Evolutionary conservation across 1,284 basidiomycete species (phyloP), one percentile per base, ranked within the genome.

Genomic region (Rhizoctonia solani): DNA sequence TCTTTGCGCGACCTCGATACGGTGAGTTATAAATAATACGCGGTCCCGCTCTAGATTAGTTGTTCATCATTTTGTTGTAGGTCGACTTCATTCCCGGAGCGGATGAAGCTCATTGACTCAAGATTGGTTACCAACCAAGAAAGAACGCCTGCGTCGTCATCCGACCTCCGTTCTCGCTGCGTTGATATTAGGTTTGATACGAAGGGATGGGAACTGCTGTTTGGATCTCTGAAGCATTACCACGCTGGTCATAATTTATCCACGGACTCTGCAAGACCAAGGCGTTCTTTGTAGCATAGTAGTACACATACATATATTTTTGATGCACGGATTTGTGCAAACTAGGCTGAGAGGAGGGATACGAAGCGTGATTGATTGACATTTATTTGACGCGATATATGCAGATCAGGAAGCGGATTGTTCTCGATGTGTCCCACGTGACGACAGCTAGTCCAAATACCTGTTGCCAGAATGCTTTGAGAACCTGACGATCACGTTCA

Each of bases 1-100:
- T 88, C 87, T 42, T 79, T 98, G 54, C 76, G 80, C 19, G 93
- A 97, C 75, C 82, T 98, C 55, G 96, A 98, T 77, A 81, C 81
- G 77, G 90, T 92, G 54, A 68, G 83, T 79, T 79, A 63, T 81
- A 34, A 34, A 34, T 34, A 11, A 4, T 4, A 34, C 81, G 66
- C 80, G 78, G 72, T 81, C 78, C n/a, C 81, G 73, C 69, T 81
- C 81, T 61, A 80, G 81, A 42, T 79, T 73, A 4, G 79, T 79
- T 14, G 80, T 79, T 69, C 68, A 75, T 3, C 70, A 70, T 80
- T 79, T 34, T 81, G 71, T 14, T 73, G 73, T 66, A 77, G 78
- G 23, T 81, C 78, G 79, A 80, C 80, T 44, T 80, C 76, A 11
- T 81, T 74, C 75, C 79, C 77, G 69, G 80, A 81, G 59, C 34